Base-by-base conservation (phyloP, 179 eudicot genomes). In the Beta lomatogona region DNA sequence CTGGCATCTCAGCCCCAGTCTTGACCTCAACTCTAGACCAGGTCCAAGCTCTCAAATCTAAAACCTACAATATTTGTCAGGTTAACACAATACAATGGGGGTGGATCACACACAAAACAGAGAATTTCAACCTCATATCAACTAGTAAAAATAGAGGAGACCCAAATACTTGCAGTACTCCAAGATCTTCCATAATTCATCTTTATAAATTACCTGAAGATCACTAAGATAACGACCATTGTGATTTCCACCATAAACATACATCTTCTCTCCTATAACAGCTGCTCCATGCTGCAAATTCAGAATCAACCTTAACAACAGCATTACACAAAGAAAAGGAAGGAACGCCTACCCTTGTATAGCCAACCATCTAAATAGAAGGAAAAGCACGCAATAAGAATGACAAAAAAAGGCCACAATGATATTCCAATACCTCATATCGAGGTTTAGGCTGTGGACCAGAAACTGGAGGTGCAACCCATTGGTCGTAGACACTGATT, bases 211-310 rank as follows among this genome's bases (percentile, higher is more conserved):
- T 85, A 97, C 99, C 98, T 97, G 99, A 79, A 97, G 97, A 90
- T 97, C 99, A 85, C 77, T 94, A 74, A 97, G 93, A 89, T 97
- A 97, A 76, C 97, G 99, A 22, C 99, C 99, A 88, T 93, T 97
- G 91, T 95, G 94, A 82, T 92, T 97, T 82, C 99, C 99, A 22
- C 98, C 98, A 80, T 88, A 92, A 74, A 93, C 77, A 84, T 97
- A 97, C 99, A 97, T 93, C 86, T 93, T 97, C 83, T 94, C 94
- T 71, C 93, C 93, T 76, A 97, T 73, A 77, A 97, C 91, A 80
- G 99, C 95, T 81, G 98, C 97, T 83, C 97, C 99, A 87, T 97
- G 98, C 99, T 97, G 93, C 82, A 75, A 79, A 70, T 71, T 68
- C 53, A 85, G 67, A 72, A 74, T 77, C 65, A 75, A 48, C 28